phyloP scores from a whole-genome alignment of 192 early-diverging fungal species.

The Pilobolus umbonatus region DNA sequence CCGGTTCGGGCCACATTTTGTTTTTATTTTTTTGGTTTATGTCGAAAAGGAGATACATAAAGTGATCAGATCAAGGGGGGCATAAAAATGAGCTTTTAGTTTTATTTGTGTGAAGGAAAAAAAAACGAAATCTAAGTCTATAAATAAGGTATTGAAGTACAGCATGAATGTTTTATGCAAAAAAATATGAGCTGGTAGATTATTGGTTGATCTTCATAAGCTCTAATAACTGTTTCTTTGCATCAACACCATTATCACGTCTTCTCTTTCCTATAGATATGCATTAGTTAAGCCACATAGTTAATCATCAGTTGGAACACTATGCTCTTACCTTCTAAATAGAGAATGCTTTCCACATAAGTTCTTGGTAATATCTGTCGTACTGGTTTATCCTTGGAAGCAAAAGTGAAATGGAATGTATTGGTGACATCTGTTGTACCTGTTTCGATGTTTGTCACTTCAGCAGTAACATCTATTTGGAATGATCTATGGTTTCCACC shows the following conservation, averaged over 20 bases:
- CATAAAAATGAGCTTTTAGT: too few relatives aligned
- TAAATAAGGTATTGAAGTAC: too few relatives aligned
- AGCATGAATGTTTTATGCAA: too few relatives aligned
- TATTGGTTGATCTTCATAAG: too few relatives aligned
- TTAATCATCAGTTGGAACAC: slow-evolving; percentile 28
- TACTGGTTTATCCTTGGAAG: slow-evolving; percentile 28
- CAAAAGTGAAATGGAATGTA: slow-evolving; percentile 82
- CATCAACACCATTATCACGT: neutral
- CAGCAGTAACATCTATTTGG: slow-evolving; percentile 47
- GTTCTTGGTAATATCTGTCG: slow-evolving; percentile 72
- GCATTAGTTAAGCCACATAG: neutral
- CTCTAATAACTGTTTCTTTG: neutral
- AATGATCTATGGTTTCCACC: slow-evolving; percentile 48
- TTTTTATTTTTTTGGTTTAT: too few relatives aligned
- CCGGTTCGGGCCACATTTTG: slow-evolving; percentile 42
- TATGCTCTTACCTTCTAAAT: slow-evolving; percentile 57
- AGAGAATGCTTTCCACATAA: slow-evolving; percentile 80
- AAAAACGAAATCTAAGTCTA: too few relatives aligned
- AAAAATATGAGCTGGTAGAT: too few relatives aligned
- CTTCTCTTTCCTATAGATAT: neutral
- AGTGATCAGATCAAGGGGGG: too few relatives aligned
- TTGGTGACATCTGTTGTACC: slow-evolving; percentile 66
- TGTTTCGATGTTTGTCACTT: slow-evolving; percentile 66
- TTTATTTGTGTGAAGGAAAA: too few relatives aligned
- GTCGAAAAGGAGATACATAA: too few relatives aligned